Base-by-base conservation (phyloP, 495 filamentous ascomycete genomes). In the Hyaloscypha hepaticicola region DNA sequence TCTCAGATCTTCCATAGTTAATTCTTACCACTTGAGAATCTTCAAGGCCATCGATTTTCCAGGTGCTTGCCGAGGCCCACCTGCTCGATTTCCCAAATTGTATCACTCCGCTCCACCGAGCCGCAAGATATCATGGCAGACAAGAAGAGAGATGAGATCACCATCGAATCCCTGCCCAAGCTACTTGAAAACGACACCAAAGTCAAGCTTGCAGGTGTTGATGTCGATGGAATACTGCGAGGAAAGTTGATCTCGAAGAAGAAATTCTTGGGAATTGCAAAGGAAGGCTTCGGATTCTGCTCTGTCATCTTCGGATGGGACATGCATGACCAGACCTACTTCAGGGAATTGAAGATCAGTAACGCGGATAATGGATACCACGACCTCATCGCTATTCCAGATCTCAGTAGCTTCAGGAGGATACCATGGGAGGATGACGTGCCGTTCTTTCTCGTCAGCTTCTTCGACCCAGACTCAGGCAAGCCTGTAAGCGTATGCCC, bases 251-350 rank as follows among this genome's bases (percentile, higher is more conserved):
- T 99, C 73, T 90, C 93, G 69, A 97, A 97, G 80, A 90, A 89
- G 74, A 99, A 99, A 78, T 99, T 99, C 77, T 77, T 97, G 5
- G 92, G 90, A 8, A 84, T 99, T 57, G 88, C 87, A 25, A 74
- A 86, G 53, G 83, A 87, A 49, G 95, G 95, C 53, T 99, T 99
- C 70, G 95, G 95, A 22, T 99, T 97, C 81, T 99, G 95, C 80
- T 94, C 90, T 3, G 92, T 97, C 60, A 85, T 99, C 38, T 97
- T 97, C 70, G 95, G 93, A 70, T 97, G 94, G 94, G 95, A 99
- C 69, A 96, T 97, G 91, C 94, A 97, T 76, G 95, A 99, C 71
- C 81, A 83, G 73, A 95, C 91, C 8, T 97, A 99, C 71, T 87
- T 86, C 72, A 79, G 82, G 60, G 93, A 97, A 76, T 84, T 97